phyloP scores from a whole-genome alignment of 208 protist species.

The Hexamita inflata region DNA sequence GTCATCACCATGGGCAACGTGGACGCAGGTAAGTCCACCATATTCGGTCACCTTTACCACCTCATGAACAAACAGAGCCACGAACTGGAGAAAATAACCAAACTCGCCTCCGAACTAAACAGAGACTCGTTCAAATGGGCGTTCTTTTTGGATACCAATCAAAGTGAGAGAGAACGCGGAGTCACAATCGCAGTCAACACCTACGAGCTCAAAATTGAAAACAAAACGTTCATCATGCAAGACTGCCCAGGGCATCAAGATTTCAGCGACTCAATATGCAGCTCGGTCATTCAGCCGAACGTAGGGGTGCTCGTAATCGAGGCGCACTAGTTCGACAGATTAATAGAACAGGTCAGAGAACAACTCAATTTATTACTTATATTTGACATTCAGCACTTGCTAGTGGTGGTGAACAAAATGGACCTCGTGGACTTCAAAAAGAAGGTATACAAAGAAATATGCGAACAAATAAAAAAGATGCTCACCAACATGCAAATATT shows the following conservation, averaged over 20 bases:
- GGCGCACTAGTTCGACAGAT: too few species aligned
- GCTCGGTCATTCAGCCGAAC: not conserved
- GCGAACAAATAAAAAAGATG: too few species aligned
- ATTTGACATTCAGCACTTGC: too few species aligned
- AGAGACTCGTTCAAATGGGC: not conserved
- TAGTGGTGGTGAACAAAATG: too few species aligned
- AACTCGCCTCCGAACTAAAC: not conserved
- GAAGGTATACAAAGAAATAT: too few species aligned
- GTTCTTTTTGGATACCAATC: conserved; percentile 17
- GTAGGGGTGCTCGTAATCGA: not conserved
- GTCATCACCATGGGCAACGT: conserved; percentile 10
- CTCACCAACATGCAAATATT: too few species aligned
- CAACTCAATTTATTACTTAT: too few species aligned
- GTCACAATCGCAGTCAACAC: conserved; percentile 6
- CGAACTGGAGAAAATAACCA: not conserved
- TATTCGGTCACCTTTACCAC: conserved; percentile 8
- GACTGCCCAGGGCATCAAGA: conserved; percentile 25
- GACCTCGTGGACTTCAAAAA: too few species aligned
- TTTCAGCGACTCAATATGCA: not conserved
- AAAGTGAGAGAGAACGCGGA: not conserved
- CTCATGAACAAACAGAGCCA: not conserved
- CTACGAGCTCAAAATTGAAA: not conserved
- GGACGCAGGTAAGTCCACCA: conserved; percentile 20
- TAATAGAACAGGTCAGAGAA: too few species aligned
- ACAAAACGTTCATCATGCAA: not conserved